These are phyloP conservation scores for Alternaria incomplexa DNA, from an alignment of 2,329 filamentous ascomycete species.

Conservation along the genomic window DNA sequence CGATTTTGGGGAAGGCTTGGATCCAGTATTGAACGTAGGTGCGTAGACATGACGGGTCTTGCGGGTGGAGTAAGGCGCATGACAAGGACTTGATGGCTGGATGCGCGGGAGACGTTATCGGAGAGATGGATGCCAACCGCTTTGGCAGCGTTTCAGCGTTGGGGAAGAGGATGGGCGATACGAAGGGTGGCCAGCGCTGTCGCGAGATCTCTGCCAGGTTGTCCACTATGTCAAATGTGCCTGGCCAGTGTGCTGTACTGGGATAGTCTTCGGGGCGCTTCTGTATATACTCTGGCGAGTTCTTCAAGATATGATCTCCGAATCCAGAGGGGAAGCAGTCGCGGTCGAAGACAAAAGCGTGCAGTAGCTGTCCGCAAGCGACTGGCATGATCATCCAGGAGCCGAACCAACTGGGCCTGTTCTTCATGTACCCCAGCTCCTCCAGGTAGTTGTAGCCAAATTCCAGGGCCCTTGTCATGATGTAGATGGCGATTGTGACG, in stretches of 20 bases:
- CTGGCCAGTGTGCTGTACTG: constrained; percentile 72
- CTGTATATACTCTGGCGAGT: constrained; percentile 82
- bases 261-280: constrained; percentile 73
- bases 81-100: constrained; percentile 84
- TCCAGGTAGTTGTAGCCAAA: constrained; percentile 86
- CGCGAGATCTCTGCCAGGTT: constrained; percentile 81
- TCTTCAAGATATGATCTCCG: constrained; percentile 69
- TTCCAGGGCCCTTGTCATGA: constrained; percentile 80
- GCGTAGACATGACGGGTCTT: constrained; percentile 84
- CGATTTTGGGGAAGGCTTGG: constrained; percentile 77
- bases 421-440: constrained; percentile 68
- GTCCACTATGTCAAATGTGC: constrained; percentile 76
- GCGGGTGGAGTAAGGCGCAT: constrained; percentile 87
- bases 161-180: constrained; percentile 87
- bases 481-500: constrained; percentile 80
- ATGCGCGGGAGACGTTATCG: constrained; percentile 83
- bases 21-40: constrained; percentile 90
- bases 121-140: constrained; percentile 71
- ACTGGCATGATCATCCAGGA: constrained; percentile 60
- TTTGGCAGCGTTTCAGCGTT: constrained; percentile 67
- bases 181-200: constrained; percentile 85
- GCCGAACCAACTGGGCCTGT: constrained; percentile 70
- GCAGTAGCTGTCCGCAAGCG: constrained; percentile 56
- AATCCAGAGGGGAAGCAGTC: constrained; percentile 63
- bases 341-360: constrained; percentile 59